Percentiles rank a stretch among this genome's conserved stretches.
Conservation (phyloP, 805 yeast species). For the Cyberlindnera veronae region DNA sequence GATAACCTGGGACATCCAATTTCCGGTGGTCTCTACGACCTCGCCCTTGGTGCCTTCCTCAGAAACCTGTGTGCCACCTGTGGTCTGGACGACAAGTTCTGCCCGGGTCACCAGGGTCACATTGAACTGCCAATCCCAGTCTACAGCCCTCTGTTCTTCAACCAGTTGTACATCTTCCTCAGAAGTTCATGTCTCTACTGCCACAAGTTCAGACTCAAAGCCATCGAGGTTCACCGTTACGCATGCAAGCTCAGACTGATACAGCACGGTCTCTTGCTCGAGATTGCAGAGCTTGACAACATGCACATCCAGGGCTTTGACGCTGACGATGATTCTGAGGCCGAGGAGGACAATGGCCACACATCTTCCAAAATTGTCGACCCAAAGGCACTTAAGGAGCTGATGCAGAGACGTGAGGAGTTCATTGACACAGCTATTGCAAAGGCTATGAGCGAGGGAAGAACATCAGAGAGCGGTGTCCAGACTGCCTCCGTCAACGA, state of each 20-base stretch:
- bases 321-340: constrained; percentile 44
- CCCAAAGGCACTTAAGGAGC: constrained; percentile 40
- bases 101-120: constrained; percentile 99
- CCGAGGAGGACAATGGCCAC: constrained; percentile 38
- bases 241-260: constrained; percentile 76
- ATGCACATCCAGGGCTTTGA: constrained; percentile 37
- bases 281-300: constrained; percentile 69
- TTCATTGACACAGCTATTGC: constrained; percentile 72
- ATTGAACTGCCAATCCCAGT: constrained; percentile 95
- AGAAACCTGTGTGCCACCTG: constrained; percentile 88
- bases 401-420: constrained; percentile 57
- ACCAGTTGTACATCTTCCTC: constrained; percentile 80
- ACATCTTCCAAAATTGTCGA: constrained; percentile 25
- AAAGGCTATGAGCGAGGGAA: constrained; percentile 72
- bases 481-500: constrained; percentile 83
- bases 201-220: constrained; percentile 72
- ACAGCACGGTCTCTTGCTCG: constrained; percentile 85
- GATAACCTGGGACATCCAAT: constrained; percentile 96
- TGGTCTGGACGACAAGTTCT: constrained; percentile 88
- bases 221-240: constrained; percentile 67
- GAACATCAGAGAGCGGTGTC: constrained; percentile 62
- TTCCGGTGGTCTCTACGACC: constrained; percentile 88
- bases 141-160: constrained; percentile 91
- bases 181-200: constrained; percentile 88
- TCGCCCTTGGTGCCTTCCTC: constrained; percentile 92